Percentiles rank a stretch among this genome's conserved stretches.
Evolutionary conservation across 352 stramenopile genomes (phyloP).

Genomic region (Thraustochytrium striatum): DNA sequence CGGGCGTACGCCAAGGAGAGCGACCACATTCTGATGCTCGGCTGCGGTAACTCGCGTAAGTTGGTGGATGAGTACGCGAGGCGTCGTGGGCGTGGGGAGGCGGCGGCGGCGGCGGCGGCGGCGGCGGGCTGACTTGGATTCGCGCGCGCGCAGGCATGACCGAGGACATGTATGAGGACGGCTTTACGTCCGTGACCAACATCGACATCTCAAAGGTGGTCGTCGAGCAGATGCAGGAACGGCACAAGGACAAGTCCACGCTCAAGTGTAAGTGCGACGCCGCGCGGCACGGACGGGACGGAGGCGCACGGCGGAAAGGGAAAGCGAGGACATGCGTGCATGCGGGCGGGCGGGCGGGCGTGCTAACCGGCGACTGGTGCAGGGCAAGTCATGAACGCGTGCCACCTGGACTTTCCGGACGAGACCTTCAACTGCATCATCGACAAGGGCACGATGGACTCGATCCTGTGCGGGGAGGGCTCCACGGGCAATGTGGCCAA

Average conservation of each 20-base stretch:
- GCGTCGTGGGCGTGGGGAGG: background rate
- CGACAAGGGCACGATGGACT: constrained; percentile 92
- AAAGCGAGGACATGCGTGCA: background rate
- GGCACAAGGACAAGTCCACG: constrained; percentile 83
- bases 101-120: background rate
- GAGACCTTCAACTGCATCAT: constrained; percentile 88
- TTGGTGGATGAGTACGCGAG: background rate
- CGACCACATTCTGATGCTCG: constrained; percentile 83
- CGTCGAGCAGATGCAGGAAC: constrained; percentile 86
- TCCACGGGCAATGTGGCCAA: constrained; percentile 89
- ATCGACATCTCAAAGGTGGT: constrained; percentile 89
- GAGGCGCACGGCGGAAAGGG: too few species aligned
- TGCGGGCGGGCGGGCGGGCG: too few species aligned
- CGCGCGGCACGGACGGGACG: too few species aligned
- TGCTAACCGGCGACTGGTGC: too few species aligned
- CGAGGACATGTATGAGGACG: constrained; percentile 92
- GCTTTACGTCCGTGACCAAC: constrained; percentile 88
- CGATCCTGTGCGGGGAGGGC: constrained; percentile 87
- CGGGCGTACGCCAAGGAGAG: constrained; percentile 88
- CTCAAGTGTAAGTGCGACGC: constrained; percentile 82
- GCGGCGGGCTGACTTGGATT: background rate
- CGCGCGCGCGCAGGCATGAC: constrained; percentile 60
- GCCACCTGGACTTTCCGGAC: constrained; percentile 84
- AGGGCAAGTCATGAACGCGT: constrained; percentile 79
- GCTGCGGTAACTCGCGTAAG: constrained; percentile 80